Conservation (phyloP, 495 filamentous ascomycete genomes). For the Lasiosphaeriaceae sp. region DNA sequence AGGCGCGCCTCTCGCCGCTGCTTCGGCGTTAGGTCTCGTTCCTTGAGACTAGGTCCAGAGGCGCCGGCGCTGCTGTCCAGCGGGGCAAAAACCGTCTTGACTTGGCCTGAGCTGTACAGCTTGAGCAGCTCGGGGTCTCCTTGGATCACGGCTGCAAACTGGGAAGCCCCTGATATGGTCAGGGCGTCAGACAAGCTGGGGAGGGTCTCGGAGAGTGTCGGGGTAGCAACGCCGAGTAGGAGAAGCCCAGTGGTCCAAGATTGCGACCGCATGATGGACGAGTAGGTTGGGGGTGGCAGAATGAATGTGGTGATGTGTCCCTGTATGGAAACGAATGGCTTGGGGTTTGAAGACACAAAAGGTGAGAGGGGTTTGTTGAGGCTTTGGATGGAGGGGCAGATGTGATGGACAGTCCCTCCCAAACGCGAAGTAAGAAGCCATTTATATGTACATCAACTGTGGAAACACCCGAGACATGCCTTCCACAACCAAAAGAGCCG, state of each 20-base stretch:
- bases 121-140: conserved; percentile 19
- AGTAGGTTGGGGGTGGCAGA: background rate
- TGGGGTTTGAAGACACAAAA: background rate
- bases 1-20: conserved; percentile 1
- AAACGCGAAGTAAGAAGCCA: too few species aligned
- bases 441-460: too few species aligned
- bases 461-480: too few species aligned
- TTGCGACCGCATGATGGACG: background rate
- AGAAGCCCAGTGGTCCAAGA: background rate
- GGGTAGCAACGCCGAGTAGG: background rate
- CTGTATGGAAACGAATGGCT: background rate
- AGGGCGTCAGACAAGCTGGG: conserved; percentile 12
- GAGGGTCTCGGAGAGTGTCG: background rate
- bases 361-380: background rate
- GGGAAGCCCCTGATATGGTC: conserved; percentile 19
- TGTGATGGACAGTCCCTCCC: too few species aligned
- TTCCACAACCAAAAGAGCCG: too few species aligned
- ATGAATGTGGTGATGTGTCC: background rate
- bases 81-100: conserved; percentile 32
- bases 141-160: conserved; percentile 30
- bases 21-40: conserved; percentile 1
- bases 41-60: background rate
- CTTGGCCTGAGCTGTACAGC: conserved; percentile 23
- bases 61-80: conserved; percentile 7
- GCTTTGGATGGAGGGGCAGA: background rate